These are phyloP conservation scores for Aristolochia contorta DNA, from an alignment of 164 flowering plant genomes.

Conservation along the genomic window DNA sequence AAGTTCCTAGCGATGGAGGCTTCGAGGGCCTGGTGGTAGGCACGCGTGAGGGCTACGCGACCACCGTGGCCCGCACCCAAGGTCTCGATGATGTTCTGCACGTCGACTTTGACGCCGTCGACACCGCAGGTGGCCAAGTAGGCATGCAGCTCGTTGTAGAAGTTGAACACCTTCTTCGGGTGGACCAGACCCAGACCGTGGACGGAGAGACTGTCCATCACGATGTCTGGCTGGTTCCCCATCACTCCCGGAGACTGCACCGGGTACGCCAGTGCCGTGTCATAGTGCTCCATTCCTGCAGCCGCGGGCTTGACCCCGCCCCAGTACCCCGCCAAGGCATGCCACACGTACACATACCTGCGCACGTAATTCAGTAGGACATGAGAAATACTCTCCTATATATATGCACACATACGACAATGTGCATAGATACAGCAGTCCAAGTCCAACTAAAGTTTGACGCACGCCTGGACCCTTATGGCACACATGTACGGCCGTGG, in stretches of 20 bases:
- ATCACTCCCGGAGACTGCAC: constrained; percentile 74
- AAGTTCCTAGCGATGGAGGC: constrained; percentile 79
- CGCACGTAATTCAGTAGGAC: background rate
- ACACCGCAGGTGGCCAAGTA: constrained; percentile 89
- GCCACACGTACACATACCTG: constrained; percentile 93
- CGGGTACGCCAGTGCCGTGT: constrained; percentile 67
- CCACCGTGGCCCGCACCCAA: constrained; percentile 95
- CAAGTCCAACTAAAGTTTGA: too few species aligned
- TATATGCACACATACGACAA: too few species aligned
- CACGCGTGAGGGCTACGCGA: constrained; percentile 76
- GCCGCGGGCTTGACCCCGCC: constrained; percentile 94
- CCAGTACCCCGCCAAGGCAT: constrained; percentile 97
- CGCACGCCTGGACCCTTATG: too few species aligned
- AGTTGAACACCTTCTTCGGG: constrained; percentile 80
- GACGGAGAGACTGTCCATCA: constrained; percentile 76
- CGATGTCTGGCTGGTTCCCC: constrained; percentile 90
- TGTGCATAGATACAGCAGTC: too few species aligned
- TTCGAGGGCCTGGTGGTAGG: constrained; percentile 83
- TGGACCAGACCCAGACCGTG: constrained; percentile 88
- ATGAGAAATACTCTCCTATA: background rate
- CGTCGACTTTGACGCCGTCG: constrained; percentile 95
- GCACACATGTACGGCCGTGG: too few species aligned
- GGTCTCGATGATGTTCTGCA: constrained; percentile 85
- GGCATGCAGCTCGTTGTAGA: constrained; percentile 87
- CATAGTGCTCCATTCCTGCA: constrained; percentile 82